Percentiles rank a stretch among this genome's conserved stretches.
Evolutionary conservation across 768 basidiomycete species (phyloP).

Genomic region (Tylopilus balloui): DNA sequence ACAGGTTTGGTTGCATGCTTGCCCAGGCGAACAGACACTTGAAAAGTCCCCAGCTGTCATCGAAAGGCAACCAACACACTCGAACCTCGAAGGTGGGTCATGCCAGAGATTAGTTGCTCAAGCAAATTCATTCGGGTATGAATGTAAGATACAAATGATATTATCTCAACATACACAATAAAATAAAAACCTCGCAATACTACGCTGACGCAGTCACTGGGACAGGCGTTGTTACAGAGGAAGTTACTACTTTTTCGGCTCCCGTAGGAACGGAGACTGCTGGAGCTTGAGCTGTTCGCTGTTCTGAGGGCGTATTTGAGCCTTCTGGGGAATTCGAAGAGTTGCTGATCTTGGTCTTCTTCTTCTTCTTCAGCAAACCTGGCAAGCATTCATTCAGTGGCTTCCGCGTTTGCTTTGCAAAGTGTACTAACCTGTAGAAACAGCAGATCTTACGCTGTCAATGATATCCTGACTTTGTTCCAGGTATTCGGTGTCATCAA

Average conservation of each 20-base stretch:
- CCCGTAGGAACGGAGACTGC: background rate
- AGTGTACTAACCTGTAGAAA: slow-evolving; percentile 61
- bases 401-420: background rate
- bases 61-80: too few species aligned
- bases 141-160: background rate
- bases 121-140: background rate
- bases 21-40: background rate
- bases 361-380: slow-evolving; percentile 74
- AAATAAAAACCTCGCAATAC: background rate
- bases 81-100: background rate
- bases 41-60: background rate
- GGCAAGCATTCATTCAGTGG: slow-evolving; percentile 19
- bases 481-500: slow-evolving; percentile 89
- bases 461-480: slow-evolving; percentile 90
- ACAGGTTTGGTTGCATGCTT: background rate
- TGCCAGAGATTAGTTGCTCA: too few species aligned
- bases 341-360: slow-evolving; percentile 52
- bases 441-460: slow-evolving; percentile 87
- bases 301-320: slow-evolving; percentile 17
- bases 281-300: background rate
- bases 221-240: slow-evolving; percentile 1
- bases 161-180: background rate
- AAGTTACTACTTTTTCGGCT: background rate
- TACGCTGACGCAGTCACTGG: slow-evolving; percentile 19
- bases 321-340: slow-evolving; percentile 16